Percentiles rank a stretch among this genome's conserved stretches.
phyloP scores from a whole-genome alignment of 768 basidiomycete species.

The Russula sp. region DNA sequence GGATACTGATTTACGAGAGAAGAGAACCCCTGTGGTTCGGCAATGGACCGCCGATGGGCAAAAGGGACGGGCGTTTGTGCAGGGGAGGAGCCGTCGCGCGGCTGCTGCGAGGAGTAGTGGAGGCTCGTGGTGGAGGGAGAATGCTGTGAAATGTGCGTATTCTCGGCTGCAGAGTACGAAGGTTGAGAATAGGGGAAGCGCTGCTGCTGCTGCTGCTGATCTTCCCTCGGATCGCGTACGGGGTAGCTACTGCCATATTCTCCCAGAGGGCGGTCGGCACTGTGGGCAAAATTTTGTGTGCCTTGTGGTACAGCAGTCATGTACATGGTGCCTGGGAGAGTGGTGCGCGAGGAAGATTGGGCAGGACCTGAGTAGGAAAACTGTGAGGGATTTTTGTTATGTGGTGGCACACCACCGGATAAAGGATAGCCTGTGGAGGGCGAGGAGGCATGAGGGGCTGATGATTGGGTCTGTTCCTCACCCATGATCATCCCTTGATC shows the following conservation, averaged over 20 bases:
- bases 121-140: constrained; percentile 36
- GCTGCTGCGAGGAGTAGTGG: constrained; percentile 39
- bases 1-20: constrained; percentile 47
- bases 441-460: constrained; percentile 34
- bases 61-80: constrained; percentile 47
- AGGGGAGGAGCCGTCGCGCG: constrained; percentile 30
- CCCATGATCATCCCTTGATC: constrained; percentile 52
- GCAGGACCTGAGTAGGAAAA: constrained; percentile 29
- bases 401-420: constrained; percentile 17
- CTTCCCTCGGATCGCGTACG: constrained; percentile 47
- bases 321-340: constrained; percentile 45
- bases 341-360: constrained; percentile 41
- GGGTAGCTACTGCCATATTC: constrained; percentile 48
- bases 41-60: constrained; percentile 55
- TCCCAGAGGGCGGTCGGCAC: constrained; percentile 50
- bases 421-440: constrained; percentile 38
- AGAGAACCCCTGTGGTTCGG: constrained; percentile 52
- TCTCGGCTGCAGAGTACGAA: constrained; percentile 41
- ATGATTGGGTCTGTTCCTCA: constrained; percentile 42
- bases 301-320: constrained; percentile 29
- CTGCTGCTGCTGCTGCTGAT: constrained; percentile 40
- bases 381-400: constrained; percentile 17
- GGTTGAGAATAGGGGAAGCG: constrained; percentile 53
- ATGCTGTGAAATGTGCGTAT: constrained; percentile 24
- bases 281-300: constrained; percentile 46